Evolutionary conservation across 78 protist species (phyloP).

Genomic region (Pelomyxa schiedti): DNA sequence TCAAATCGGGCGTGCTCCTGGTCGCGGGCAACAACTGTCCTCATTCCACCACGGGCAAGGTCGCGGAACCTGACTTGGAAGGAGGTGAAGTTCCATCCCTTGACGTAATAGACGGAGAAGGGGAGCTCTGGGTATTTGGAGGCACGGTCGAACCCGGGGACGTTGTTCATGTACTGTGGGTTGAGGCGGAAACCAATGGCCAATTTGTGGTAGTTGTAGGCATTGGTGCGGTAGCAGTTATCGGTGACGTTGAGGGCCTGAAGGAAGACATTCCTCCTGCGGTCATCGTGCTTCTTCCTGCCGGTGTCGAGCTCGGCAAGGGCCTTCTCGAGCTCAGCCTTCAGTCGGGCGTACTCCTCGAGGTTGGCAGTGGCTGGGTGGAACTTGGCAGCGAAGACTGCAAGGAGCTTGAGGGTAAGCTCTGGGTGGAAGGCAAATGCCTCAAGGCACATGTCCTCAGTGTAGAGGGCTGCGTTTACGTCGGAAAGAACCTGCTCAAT

Average conservation of each 20-base stretch:
- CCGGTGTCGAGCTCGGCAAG: not conserved
- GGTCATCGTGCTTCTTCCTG: not conserved
- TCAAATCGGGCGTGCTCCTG: slow-evolving; percentile 20
- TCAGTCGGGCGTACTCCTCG: not conserved
- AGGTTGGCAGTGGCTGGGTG: not conserved
- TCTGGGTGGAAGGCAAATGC: not conserved
- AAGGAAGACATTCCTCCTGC: not conserved
- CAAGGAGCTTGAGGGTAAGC: not conserved
- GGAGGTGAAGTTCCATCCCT: slow-evolving; percentile 70
- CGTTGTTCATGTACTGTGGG: slow-evolving; percentile 31
- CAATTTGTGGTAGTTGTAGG: slow-evolving; percentile 40
- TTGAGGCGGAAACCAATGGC: slow-evolving; percentile 74
- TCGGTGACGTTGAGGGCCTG: not conserved
- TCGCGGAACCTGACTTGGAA: slow-evolving; percentile 83
- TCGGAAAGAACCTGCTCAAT: not conserved
- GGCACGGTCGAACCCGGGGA: slow-evolving; percentile 20
- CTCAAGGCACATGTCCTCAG: not conserved
- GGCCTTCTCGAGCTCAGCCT: not conserved
- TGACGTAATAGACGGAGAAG: slow-evolving; percentile 63
- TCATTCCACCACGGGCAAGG: slow-evolving; percentile 81
- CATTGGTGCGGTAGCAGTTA: slow-evolving; percentile 60
- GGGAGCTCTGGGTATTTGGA: slow-evolving; percentile 39
- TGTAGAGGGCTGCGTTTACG: not conserved
- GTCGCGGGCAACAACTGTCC: slow-evolving; percentile 48
- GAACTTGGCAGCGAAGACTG: not conserved